These are phyloP conservation scores for Suhomyces bribrorum DNA, from an alignment of 1,139 yeast species.

Conservation along the genomic window DNA sequence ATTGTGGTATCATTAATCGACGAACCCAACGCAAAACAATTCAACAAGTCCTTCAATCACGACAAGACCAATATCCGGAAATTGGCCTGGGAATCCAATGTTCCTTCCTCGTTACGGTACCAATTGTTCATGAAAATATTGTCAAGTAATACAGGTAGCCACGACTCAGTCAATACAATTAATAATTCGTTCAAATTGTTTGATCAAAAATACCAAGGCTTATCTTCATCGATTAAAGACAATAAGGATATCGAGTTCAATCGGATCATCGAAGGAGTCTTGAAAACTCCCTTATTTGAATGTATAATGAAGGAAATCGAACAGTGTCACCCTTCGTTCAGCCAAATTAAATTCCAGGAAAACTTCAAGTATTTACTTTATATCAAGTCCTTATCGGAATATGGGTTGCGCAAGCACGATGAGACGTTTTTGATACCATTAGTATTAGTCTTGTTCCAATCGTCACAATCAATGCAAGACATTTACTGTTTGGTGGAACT, in stretches of 20 bases:
- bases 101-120: slow-evolving; percentile 30
- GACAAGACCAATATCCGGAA: slow-evolving; percentile 37
- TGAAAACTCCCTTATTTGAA: slow-evolving; percentile 34
- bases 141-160: slow-evolving; percentile 17
- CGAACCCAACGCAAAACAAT: slow-evolving; percentile 23
- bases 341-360: slow-evolving; percentile 22
- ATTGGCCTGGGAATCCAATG: slow-evolving; percentile 43
- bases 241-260: slow-evolving; percentile 40
- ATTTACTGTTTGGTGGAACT: slow-evolving; percentile 37
- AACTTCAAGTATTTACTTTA: slow-evolving; percentile 36
- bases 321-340: slow-evolving; percentile 14
- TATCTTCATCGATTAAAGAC: slow-evolving; percentile 31
- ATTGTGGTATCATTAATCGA: slow-evolving; percentile 19
- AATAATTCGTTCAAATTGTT: slow-evolving; percentile 23
- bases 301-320: slow-evolving; percentile 24
- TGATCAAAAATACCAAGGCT: slow-evolving; percentile 22
- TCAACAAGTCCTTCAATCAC: slow-evolving; percentile 27
- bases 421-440: slow-evolving; percentile 44
- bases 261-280: slow-evolving; percentile 25
- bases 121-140: slow-evolving; percentile 33
- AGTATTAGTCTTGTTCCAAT: slow-evolving; percentile 33
- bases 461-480: slow-evolving; percentile 24
- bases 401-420: slow-evolving; percentile 43
- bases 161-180: slow-evolving; percentile 19
- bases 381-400: slow-evolving; percentile 39